Percentiles rank a stretch among this genome's conserved stretches.
These are phyloP conservation scores for Rhypophila decipiens DNA, from an alignment of 495 filamentous ascomycete species.

Conservation along the genomic window DNA sequence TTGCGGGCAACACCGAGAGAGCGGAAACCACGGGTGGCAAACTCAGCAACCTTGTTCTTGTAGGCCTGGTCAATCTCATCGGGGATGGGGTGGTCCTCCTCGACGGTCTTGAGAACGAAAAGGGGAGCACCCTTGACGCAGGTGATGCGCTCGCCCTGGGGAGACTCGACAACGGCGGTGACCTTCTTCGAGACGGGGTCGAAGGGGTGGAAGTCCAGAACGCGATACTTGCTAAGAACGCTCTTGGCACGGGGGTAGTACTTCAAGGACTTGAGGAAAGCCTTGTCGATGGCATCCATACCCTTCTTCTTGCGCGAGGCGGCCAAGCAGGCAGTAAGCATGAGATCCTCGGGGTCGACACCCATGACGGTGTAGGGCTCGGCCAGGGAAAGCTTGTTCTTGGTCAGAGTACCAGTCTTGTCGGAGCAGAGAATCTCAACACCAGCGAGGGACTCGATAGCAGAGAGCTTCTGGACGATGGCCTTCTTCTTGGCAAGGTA, in stretches of 20 bases:
- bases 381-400: slow-evolving; percentile 81
- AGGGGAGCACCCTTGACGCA: slow-evolving; percentile 91
- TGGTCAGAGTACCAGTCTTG: slow-evolving; percentile 91
- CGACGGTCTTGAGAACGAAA: slow-evolving; percentile 75
- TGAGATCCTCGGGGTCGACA: slow-evolving; percentile 74
- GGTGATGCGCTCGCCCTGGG: slow-evolving; percentile 70
- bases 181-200: slow-evolving; percentile 95
- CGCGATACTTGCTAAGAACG: slow-evolving; percentile 67
- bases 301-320: slow-evolving; percentile 92
- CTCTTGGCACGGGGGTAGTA: slow-evolving; percentile 73
- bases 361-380: slow-evolving; percentile 79
- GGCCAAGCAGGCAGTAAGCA: slow-evolving; percentile 86
- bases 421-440: slow-evolving; percentile 97
- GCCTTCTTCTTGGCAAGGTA: slow-evolving; percentile 93
- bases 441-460: slow-evolving; percentile 90
- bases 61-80: slow-evolving; percentile 70
- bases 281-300: slow-evolving; percentile 92
- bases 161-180: slow-evolving; percentile 72
- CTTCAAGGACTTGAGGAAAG: slow-evolving; percentile 77
- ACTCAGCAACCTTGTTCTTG: slow-evolving; percentile 85
- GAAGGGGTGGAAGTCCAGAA: slow-evolving; percentile 79
- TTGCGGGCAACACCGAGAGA: slow-evolving; percentile 88
- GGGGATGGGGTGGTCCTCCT: slow-evolving; percentile 70
- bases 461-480: slow-evolving; percentile 92
- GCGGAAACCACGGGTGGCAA: slow-evolving; percentile 86